Evolutionary conservation across 305 asterid species (phyloP), one percentile per base, ranked within the genome.

Genomic region (Fraxinus greggii): DNA sequence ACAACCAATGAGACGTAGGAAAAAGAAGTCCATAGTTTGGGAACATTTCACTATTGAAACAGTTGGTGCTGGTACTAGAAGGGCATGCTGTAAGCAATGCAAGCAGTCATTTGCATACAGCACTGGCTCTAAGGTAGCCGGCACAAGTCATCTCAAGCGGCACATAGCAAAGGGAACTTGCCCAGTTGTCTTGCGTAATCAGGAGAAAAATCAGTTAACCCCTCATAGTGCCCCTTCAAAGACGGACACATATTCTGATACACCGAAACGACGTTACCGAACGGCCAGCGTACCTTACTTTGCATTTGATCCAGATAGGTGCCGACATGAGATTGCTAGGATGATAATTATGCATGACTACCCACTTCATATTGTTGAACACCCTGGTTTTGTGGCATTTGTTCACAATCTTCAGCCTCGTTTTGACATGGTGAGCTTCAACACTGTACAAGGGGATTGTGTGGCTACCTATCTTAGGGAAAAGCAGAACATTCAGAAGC

Each of bases 121-220:
- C 85, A 93, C 97, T 0, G 99, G 98, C 1, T 83, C 94, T 1
- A 96, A 96, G 83, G 98, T 96, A 32, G 99, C 98, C 8, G 99
- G 99, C 29, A 96, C 99, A 4, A 96, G 99, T 77, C 99, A 96
- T 83, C 99, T 96, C 87, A 96, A 91, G 84, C 98, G 99, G 24
- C 99, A 96, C 86, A 94, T 96, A 65, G 96, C 93, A 1, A 94
- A 92, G 87, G 98, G 98, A 77, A 80, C 92, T 40, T 96, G 99
- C 80, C 97, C 97, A 0, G 92, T 92, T 0, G 91, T 90, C 74
- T 83, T 92, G 48, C 96, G 93, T 26, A 92, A 89, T 72, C 98
- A 91, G 83, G 95, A 88, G 84, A 93, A 85, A n/a, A 88, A 85
- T 83, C 98, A 84, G 45, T 19, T 61, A 8, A 83, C 81, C 84